These are phyloP conservation scores for Conticribra weissflogii DNA, from an alignment of 108 stramenopile species.

Conservation along the genomic window DNA sequence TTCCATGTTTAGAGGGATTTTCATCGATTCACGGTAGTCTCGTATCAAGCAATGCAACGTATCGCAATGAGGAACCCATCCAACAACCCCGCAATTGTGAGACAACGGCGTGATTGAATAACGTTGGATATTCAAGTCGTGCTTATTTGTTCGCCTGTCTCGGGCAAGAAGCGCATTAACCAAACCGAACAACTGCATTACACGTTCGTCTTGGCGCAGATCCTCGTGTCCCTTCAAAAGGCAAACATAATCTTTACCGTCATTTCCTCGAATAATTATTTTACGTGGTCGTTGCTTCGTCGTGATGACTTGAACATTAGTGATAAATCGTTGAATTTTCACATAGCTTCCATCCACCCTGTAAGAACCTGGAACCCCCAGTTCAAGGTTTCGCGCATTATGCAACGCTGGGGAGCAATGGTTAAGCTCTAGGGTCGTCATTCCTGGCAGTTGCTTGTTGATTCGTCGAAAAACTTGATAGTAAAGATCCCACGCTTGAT, in stretches of 20 bases:
- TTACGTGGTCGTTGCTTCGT: conserved; percentile 99
- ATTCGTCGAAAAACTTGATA: conserved; percentile 94
- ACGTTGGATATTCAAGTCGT: conserved; percentile 94
- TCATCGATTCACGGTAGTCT: conserved; percentile 90
- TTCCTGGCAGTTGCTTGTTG: conserved; percentile 89
- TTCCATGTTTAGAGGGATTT: conserved; percentile 93
- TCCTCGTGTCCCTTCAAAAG: conserved; percentile 99
- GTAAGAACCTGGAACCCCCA: conserved; percentile 98
- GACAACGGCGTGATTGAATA: conserved; percentile 97
- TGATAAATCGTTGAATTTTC: conserved; percentile 89
- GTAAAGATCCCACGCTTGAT: conserved; percentile 98
- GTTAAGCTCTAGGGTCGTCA: conserved; percentile 89
- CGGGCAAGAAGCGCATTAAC: conserved; percentile 97
- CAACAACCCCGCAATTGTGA: conserved; percentile 97
- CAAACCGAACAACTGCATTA: conserved; percentile 99
- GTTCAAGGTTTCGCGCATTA: conserved; percentile 82
- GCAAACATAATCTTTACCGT: conserved; percentile 97
- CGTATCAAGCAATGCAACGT: conserved; percentile 96
- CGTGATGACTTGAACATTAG: conserved; percentile 90
- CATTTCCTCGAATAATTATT: conserved; percentile 93
- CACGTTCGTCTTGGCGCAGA: conserved; percentile 98
- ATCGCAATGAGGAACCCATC: conserved; percentile 98
- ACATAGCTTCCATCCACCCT: conserved; percentile 88
- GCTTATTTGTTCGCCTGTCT: conserved; percentile 91
- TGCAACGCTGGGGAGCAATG: conserved; percentile 91